Conservation (phyloP, 768 basidiomycete species). For the Auricularia sp. region DNA sequence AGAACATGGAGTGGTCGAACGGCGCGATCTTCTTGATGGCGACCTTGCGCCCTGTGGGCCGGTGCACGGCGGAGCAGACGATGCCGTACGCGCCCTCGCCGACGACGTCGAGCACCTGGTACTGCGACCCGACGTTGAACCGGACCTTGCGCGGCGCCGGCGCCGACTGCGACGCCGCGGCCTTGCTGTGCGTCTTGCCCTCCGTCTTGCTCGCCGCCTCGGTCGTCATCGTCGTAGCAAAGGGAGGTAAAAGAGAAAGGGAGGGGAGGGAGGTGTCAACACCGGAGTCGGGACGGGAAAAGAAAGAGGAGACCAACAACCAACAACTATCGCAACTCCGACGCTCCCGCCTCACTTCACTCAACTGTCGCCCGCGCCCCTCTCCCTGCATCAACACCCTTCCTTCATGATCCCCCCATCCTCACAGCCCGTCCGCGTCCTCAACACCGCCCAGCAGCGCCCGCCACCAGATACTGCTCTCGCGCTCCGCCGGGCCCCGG, state of each 20-base stretch:
- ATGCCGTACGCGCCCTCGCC: slow-evolving; percentile 92
- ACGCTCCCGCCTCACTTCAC: too few species aligned
- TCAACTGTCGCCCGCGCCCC: too few species aligned
- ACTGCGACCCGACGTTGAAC: slow-evolving; percentile 19
- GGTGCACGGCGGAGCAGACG: slow-evolving; percentile 67
- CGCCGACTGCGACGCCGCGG: neutral
- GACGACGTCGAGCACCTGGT: slow-evolving; percentile 78
- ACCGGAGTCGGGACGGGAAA: slow-evolving; percentile 24
- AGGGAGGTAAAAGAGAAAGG: slow-evolving; percentile 33
- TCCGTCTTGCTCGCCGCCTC: slow-evolving; percentile 14
- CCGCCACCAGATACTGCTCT: too few species aligned
- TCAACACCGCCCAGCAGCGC: too few species aligned
- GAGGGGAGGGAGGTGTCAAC: slow-evolving; percentile 31
- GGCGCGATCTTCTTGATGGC: slow-evolving; percentile 95
- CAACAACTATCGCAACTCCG: slow-evolving; percentile 25
- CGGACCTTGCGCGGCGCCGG: neutral
- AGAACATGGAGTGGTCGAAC: slow-evolving; percentile 92
- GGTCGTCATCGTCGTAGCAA: slow-evolving; percentile 25
- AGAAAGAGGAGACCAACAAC: too few species aligned
- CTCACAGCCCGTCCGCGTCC: too few species aligned
- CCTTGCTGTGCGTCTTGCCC: neutral
- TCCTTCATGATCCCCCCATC: too few species aligned
- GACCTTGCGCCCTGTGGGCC: slow-evolving; percentile 69
- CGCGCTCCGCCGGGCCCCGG: too few species aligned
- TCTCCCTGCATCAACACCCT: too few species aligned